Conservation (phyloP, 2,329 filamentous ascomycete species). For the Botrytis deweyae region DNA sequence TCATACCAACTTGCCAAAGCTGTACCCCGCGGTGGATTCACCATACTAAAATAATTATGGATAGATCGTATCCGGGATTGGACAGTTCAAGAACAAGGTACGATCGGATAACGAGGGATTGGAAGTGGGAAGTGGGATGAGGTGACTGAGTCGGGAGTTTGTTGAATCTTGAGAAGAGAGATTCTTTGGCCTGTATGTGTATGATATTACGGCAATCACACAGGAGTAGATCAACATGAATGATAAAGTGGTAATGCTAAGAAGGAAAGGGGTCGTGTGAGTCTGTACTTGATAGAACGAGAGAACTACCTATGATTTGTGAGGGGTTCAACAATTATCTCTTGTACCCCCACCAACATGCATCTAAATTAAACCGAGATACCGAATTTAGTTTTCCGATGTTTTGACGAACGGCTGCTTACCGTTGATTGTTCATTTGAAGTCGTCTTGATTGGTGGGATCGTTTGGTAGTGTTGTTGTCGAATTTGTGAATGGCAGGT, state of each 20-base stretch:
- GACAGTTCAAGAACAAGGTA: not conserved
- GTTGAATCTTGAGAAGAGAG: not conserved
- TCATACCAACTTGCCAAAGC: not conserved
- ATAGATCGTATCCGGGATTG: constrained; percentile 13
- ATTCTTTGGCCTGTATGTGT: not conserved
- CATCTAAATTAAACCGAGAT: constrained; percentile 1
- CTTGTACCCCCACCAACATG: not conserved
- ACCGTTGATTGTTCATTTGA: not conserved
- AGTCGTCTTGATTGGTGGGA: not conserved
- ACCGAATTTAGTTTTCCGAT: not conserved
- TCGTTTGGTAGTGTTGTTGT: not conserved
- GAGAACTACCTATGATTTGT: not conserved
- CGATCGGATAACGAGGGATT: not conserved
- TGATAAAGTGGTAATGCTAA: not conserved
- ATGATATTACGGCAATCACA: not conserved
- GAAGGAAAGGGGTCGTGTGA: not conserved
- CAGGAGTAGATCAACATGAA: not conserved
- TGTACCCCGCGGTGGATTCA: constrained; percentile 16
- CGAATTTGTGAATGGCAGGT: not conserved
- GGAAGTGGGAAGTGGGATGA: not conserved
- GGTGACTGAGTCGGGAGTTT: not conserved
- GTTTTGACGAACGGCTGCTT: not conserved
- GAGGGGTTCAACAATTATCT: not conserved
- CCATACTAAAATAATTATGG: constrained; percentile 6
- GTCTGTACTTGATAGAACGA: not conserved